phyloP scores from a whole-genome alignment of 306 rosid species.

The Prunus davidiana region DNA sequence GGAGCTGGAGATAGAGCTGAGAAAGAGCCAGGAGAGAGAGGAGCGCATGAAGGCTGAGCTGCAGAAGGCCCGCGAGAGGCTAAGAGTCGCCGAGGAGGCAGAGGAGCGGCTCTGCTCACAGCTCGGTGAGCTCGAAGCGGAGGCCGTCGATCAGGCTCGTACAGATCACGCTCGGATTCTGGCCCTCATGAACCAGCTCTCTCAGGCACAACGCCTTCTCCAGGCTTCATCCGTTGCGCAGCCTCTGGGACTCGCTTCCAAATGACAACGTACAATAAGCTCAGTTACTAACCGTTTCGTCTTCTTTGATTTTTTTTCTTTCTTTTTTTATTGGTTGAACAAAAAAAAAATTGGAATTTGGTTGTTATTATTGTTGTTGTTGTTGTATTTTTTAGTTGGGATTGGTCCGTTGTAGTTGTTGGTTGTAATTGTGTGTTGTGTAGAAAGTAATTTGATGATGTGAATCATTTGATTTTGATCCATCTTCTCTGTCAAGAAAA shows the following conservation, averaged over 20 bases:
- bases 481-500: neutral
- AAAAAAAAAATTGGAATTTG: neutral
- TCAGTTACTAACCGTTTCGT: neutral
- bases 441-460: neutral
- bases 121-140: constrained; percentile 88
- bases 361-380: neutral
- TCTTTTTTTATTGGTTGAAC: neutral
- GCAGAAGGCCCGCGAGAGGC: constrained; percentile 49
- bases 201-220: constrained; percentile 56
- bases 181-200: constrained; percentile 59
- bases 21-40: constrained; percentile 66
- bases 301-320: neutral
- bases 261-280: neutral
- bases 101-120: constrained; percentile 93
- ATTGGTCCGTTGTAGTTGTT: neutral
- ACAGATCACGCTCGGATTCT: constrained; percentile 51
- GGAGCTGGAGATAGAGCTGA: constrained; percentile 68
- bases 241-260: constrained; percentile 5
- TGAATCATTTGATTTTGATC: neutral
- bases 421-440: neutral
- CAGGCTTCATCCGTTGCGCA: constrained; percentile 30
- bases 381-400: neutral
- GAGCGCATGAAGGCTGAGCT: constrained; percentile 57
- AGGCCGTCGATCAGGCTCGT: constrained; percentile 71
- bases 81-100: constrained; percentile 79